Percentiles rank a stretch among this genome's conserved stretches.
Evolutionary conservation across 2,329 filamentous ascomycete genomes (phyloP).

Genomic region (Cladophialophora carrionii): DNA sequence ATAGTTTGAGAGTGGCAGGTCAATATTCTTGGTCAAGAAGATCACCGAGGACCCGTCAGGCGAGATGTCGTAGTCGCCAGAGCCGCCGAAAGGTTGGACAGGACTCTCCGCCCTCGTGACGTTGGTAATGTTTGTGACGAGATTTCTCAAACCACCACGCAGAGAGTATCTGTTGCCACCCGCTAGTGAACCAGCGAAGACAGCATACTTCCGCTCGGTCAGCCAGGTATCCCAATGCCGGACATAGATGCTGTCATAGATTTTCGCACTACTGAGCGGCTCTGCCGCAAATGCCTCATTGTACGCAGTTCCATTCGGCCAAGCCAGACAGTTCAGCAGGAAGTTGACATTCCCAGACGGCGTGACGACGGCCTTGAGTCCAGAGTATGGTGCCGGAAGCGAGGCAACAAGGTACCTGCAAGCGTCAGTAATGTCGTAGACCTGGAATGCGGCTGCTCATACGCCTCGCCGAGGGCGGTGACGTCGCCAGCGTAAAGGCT

Average conservation of each 20-base stretch:
- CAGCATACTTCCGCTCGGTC: conserved; percentile 67
- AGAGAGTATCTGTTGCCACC: conserved; percentile 34
- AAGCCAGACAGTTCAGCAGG: conserved; percentile 63
- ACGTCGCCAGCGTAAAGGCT: conserved; percentile 47
- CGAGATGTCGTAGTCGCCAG: conserved; percentile 73
- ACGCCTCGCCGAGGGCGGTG: conserved; percentile 43
- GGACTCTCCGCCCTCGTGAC: conserved; percentile 58
- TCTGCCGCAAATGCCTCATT: conserved; percentile 65
- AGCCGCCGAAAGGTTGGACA: conserved; percentile 70
- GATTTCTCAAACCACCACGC: conserved; percentile 57
- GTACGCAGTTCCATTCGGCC: conserved; percentile 69
- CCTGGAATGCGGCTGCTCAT: conserved; percentile 15
- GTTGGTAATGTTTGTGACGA: conserved; percentile 46
- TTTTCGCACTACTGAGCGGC: conserved; percentile 65
- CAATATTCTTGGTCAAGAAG: conserved; percentile 50
- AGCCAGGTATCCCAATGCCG: conserved; percentile 83
- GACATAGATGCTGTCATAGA: conserved; percentile 76
- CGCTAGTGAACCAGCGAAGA: conserved; percentile 71
- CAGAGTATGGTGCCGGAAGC: conserved; percentile 45
- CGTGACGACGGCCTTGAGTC: conserved; percentile 46
- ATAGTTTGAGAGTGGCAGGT: conserved; percentile 57
- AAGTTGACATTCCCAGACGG: conserved; percentile 55
- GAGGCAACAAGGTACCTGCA: conserved; percentile 47
- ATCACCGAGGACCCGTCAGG: conserved; percentile 47
- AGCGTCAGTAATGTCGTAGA: conserved; percentile 2